Evolutionary conservation across 345 rosid genomes (phyloP).

Genomic region (Euphorbia peplus): DNA sequence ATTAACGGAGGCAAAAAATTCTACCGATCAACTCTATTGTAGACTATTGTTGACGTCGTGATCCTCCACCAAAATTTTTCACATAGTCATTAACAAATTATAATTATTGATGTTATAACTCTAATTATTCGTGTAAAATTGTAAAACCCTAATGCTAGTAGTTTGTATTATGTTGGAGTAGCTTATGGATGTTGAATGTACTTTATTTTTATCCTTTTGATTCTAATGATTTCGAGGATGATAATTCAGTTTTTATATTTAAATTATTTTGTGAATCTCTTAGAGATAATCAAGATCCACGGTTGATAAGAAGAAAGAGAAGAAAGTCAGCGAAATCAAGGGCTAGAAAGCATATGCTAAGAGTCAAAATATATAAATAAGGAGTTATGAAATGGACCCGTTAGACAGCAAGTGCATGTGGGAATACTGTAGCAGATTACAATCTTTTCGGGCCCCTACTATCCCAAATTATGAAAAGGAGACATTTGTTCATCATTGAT

Average conservation of each 20-base stretch:
- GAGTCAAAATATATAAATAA: not conserved
- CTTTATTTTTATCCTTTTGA: no score
- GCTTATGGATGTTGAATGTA: no score
- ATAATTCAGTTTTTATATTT: not conserved
- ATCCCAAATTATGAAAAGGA: conserved; percentile 29
- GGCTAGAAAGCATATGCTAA: not conserved
- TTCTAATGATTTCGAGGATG: not conserved
- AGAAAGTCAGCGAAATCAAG: conserved; percentile 17
- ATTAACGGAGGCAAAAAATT: no score
- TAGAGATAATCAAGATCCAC: not conserved
- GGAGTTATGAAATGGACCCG: conserved; percentile 19
- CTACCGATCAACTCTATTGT: no score
- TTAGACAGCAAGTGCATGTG: conserved; percentile 40
- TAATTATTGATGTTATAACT: no score
- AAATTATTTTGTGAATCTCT: no score
- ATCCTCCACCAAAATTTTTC: no score
- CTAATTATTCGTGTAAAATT: no score
- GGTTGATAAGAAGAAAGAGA: not conserved
- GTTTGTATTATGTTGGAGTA: no score
- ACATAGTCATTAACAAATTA: no score
- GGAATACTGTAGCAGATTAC: conserved; percentile 22
- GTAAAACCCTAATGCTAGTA: no score
- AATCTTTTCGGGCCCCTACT: conserved; percentile 43
- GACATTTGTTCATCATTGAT: conserved; percentile 14
- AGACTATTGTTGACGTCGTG: no score